A percentile compares a stretch with the other conserved stretches of the same genome.
Conservation (phyloP, 345 rosid genomes). For the Anastatica hierochuntica region DNA sequence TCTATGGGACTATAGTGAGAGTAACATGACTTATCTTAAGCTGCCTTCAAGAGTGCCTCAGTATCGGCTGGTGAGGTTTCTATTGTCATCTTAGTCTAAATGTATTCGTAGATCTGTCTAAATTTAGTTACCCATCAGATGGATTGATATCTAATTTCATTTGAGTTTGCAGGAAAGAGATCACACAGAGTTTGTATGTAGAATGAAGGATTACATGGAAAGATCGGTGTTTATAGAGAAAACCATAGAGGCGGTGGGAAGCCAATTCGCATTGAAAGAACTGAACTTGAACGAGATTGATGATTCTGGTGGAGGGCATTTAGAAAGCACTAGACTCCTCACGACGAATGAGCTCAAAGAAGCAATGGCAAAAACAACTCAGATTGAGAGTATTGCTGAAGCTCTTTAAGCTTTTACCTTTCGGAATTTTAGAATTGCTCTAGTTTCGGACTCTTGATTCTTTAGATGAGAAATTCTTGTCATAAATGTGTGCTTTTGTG, state of each 20-base stretch:
- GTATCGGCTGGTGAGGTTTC: constrained; percentile 38
- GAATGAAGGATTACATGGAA: constrained; percentile 52
- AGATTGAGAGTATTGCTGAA: constrained; percentile 1
- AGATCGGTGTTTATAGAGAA: constrained; percentile 50
- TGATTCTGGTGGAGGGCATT: constrained; percentile 1
- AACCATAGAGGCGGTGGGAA: constrained; percentile 39
- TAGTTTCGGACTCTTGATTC: background rate
- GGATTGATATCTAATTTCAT: background rate
- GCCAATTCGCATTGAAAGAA: constrained; percentile 12
- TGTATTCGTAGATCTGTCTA: too few species aligned
- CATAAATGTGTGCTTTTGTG: background rate
- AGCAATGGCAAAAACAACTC: constrained; percentile 6
- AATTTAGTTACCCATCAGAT: background rate
- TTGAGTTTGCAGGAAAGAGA: constrained; percentile 43
- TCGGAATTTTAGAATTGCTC: too few species aligned
- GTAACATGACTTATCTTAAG: constrained; percentile 69
- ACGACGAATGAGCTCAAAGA: constrained; percentile 9
- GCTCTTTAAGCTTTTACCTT: constrained; percentile 9
- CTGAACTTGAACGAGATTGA: constrained; percentile 6
- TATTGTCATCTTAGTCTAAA: background rate
- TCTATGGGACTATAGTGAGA: constrained; percentile 53
- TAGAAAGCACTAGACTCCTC: constrained; percentile 19
- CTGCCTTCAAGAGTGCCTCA: constrained; percentile 50
- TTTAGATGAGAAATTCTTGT: background rate
- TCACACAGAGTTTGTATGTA: constrained; percentile 56